A percentile compares a stretch with the other conserved stretches of the same genome.
Conservation (phyloP, 352 stramenopile genomes). For the Blastocystis sp. region DNA sequence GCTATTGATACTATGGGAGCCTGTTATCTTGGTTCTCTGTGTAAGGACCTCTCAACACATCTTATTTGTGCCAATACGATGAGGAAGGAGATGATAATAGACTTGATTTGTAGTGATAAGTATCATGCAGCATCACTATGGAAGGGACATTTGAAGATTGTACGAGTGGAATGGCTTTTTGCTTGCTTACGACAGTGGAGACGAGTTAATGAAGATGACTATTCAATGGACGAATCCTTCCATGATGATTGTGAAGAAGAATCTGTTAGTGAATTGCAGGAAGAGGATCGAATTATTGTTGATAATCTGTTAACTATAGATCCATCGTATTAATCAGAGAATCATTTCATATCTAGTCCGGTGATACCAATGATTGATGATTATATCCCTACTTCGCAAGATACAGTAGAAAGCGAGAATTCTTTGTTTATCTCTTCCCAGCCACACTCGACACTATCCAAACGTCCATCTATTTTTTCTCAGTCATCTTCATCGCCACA, state of each 20-base stretch:
- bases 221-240: background rate
- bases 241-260: no score
- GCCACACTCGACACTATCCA: background rate
- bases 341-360: no score
- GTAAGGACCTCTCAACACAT: slow-evolving; percentile 35
- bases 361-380: background rate
- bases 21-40: slow-evolving; percentile 53
- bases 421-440: background rate
- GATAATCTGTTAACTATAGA: background rate
- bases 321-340: no score
- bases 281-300: background rate
- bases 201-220: background rate
- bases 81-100: background rate
- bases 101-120: slow-evolving; percentile 43
- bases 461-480: background rate
- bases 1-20: slow-evolving; percentile 41
- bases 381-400: background rate
- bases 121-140: background rate
- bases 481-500: background rate
- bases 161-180: slow-evolving; percentile 34
- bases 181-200: slow-evolving; percentile 2
- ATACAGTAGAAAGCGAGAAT: background rate
- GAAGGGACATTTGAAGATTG: background rate
- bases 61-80: background rate
- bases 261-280: background rate